A percentile compares a stretch with the other conserved stretches of the same genome.
phyloP scores from a whole-genome alignment of 2,329 filamentous ascomycete genomes.

The Trichophyton rubrum region DNA sequence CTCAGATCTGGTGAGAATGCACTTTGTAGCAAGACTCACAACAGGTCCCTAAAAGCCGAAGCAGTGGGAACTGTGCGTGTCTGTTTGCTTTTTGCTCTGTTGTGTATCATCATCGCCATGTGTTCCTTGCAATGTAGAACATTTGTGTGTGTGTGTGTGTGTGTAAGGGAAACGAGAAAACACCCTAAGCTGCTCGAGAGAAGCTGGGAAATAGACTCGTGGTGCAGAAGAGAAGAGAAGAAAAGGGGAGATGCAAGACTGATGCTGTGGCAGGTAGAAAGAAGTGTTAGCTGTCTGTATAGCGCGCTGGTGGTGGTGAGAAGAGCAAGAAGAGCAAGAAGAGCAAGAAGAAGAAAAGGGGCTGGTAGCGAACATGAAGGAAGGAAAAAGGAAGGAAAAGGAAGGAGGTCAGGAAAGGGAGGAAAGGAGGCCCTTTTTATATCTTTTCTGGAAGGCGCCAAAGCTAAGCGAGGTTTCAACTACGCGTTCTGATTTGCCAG shows the following conservation, averaged over 20 bases:
- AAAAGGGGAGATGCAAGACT: neutral
- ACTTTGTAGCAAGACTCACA: neutral
- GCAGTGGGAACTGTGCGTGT: neutral
- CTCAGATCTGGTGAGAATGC: neutral
- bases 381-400: constrained; percentile 3
- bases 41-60: neutral
- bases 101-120: neutral
- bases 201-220: neutral
- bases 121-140: neutral
- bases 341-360: neutral
- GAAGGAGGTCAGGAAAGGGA: neutral
- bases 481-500: constrained; percentile 4
- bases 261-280: no score
- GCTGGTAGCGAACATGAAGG: neutral
- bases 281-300: no score
- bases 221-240: neutral
- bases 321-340: neutral
- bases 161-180: neutral
- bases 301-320: neutral
- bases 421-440: constrained; percentile 9
- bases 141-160: neutral
- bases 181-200: neutral
- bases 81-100: neutral
- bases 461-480: constrained; percentile 6
- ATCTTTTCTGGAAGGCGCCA: neutral